Base-by-base conservation (phyloP, 768 basidiomycete species). In the Trametes cubensis region DNA sequence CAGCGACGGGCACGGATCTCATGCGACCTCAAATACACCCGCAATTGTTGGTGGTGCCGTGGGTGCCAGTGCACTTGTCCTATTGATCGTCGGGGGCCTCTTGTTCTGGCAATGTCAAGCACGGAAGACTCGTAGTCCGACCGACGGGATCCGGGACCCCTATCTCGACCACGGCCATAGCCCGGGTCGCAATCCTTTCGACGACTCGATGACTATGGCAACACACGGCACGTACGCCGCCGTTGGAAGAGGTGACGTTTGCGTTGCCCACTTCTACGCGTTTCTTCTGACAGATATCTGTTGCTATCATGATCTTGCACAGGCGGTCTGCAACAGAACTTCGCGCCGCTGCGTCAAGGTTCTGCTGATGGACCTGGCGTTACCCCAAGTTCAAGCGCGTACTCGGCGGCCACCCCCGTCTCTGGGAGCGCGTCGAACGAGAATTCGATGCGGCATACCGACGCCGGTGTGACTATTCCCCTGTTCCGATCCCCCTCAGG, bases 1-100 rank as follows among this genome's bases (percentile, higher is more conserved):
- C 6, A 34, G 34, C 10, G 34, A 11, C 10, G 10, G 6, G 10
- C 5, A 34, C 10, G 34, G 10, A 34, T 34, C 34, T 13, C 45
- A 46, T 20, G 11, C 45, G 21, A 46, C 34, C 34, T 34, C 34
- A 11, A 34, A 11, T 10, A 46, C 13, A 21, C 13, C 45, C 14
- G 48, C 48, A 8, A 62, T 62, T 10, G 41, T 57, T 26, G 61
- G 61, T 18, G 61, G 55, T 4, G 47, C 44, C 17, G 42, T 56
- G 6, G 61, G 61, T 14, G 55, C 34, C 6, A 15, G 52, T 8
- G 44, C 17, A 0, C 50, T 45, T 11, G 11, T 59, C 25, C 3
- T 45, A 20, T n/a, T 34, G 14, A n/a, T 47, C 2, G 34, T 46
- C 13, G 44, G 14, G 10, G 17, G 26, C 6, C 17, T 62, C 28